These are phyloP conservation scores for Ophiocordyceps polyrhachis-furcata DNA, from an alignment of 2,329 filamentous ascomycete genomes.

Conservation along the genomic window DNA sequence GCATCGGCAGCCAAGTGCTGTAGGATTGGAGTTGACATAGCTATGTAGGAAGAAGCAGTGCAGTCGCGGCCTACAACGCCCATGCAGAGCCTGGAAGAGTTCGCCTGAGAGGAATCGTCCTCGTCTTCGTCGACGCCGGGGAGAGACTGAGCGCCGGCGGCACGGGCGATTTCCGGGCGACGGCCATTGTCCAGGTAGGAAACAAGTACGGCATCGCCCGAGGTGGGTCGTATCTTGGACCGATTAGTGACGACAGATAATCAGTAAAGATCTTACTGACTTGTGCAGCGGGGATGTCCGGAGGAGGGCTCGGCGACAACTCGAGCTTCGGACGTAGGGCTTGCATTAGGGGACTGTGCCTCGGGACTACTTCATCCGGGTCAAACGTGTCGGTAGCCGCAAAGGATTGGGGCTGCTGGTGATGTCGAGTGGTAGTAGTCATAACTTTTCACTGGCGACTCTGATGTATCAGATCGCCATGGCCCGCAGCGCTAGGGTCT, in stretches of 20 bases:
- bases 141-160: slow-evolving; percentile 34
- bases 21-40: slow-evolving; percentile 6
- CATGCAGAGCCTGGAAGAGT: background rate
- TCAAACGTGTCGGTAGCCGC: slow-evolving; percentile 19
- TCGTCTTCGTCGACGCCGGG: slow-evolving; percentile 24
- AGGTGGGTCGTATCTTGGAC: slow-evolving; percentile 34
- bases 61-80: background rate
- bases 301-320: slow-evolving; percentile 14
- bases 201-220: slow-evolving; percentile 51
- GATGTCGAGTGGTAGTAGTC: slow-evolving; percentile 19
- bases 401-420: slow-evolving; percentile 12
- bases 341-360: slow-evolving; percentile 21
- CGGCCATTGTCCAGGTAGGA: slow-evolving; percentile 43
- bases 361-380: slow-evolving; percentile 22
- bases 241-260: slow-evolving; percentile 27
- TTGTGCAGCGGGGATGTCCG: slow-evolving; percentile 17
- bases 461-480: slow-evolving; percentile 16
- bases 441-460: slow-evolving; percentile 16
- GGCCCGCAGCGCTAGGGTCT: slow-evolving; percentile 6
- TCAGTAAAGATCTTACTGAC: slow-evolving; percentile 14
- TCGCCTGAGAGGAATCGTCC: slow-evolving; percentile 15
- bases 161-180: slow-evolving; percentile 42
- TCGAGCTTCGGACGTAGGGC: slow-evolving; percentile 15
- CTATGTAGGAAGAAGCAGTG: background rate
- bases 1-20: slow-evolving; percentile 15